A percentile compares a stretch with the other conserved stretches of the same genome.
These are phyloP conservation scores for Corynespora cassiicola DNA, from an alignment of 2,329 filamentous ascomycete species.

Conservation along the genomic window DNA sequence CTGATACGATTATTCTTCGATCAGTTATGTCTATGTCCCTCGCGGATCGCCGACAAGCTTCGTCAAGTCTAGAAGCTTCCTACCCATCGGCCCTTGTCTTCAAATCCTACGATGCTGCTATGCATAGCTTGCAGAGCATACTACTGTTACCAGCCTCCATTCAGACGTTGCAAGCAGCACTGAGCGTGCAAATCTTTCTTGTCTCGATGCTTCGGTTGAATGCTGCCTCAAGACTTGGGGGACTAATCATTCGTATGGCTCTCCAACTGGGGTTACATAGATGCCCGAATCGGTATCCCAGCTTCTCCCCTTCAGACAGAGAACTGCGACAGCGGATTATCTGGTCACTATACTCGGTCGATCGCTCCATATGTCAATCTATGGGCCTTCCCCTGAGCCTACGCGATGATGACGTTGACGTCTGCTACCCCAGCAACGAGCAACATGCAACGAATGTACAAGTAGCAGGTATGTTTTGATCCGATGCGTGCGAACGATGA, in stretches of 20 bases:
- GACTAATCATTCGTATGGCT: constrained; percentile 61
- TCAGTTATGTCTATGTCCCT: constrained; percentile 62
- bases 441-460: constrained; percentile 40
- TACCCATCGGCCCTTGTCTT: constrained; percentile 57
- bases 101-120: constrained; percentile 56
- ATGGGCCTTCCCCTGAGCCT: constrained; percentile 63
- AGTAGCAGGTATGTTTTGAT: constrained; percentile 16
- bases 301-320: constrained; percentile 56
- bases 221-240: constrained; percentile 63
- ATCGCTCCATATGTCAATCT: constrained; percentile 63
- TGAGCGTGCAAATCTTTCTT: constrained; percentile 62
- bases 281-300: constrained; percentile 60
- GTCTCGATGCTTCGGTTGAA: constrained; percentile 64
- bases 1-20: constrained; percentile 54
- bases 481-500: neutral
- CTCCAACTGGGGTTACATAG: constrained; percentile 66
- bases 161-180: constrained; percentile 53
- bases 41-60: constrained; percentile 58
- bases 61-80: constrained; percentile 18
- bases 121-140: constrained; percentile 56
- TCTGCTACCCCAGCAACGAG: constrained; percentile 61
- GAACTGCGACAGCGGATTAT: constrained; percentile 61
- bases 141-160: constrained; percentile 57
- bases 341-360: constrained; percentile 64
- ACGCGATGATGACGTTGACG: constrained; percentile 64